Conservation (phyloP, 805 yeast genomes). For the Grigorovia transvaalensis region DNA sequence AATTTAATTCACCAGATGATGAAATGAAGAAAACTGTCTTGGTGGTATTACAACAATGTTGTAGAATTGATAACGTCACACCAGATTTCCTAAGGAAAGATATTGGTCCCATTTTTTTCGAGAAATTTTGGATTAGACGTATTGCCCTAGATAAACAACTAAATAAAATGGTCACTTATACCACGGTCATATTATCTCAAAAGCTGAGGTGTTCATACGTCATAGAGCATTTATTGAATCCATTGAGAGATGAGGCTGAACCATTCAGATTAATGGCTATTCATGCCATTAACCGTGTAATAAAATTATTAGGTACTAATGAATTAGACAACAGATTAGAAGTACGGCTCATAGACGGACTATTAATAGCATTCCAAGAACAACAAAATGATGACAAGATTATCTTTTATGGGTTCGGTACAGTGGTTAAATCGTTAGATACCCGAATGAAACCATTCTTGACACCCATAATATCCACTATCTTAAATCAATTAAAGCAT, state of each 20-base stretch:
- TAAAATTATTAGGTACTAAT: conserved; percentile 39
- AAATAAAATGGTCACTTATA: conserved; percentile 53
- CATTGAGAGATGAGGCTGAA: conserved; percentile 75
- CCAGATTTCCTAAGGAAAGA: conserved; percentile 39
- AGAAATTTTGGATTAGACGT: conserved; percentile 73
- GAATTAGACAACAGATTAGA: conserved; percentile 58
- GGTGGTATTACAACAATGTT: conserved; percentile 55
- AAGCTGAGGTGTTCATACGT: conserved; percentile 57
- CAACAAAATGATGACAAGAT: conserved; percentile 49
- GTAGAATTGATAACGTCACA: conserved; percentile 49
- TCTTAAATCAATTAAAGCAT: conserved; percentile 63
- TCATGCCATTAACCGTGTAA: conserved; percentile 52
- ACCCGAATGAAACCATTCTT: conserved; percentile 58
- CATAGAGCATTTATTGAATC: conserved; percentile 44
- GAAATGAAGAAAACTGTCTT: conserved; percentile 74
- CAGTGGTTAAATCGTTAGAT: conserved; percentile 53
- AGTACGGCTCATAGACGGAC: conserved; percentile 64
- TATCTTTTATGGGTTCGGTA: conserved; percentile 53
- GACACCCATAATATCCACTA: conserved; percentile 58
- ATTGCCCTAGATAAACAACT: conserved; percentile 57
- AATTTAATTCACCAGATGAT: conserved; percentile 74
- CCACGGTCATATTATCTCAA: conserved; percentile 56
- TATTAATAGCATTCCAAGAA: conserved; percentile 71
- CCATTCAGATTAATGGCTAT: conserved; percentile 69
- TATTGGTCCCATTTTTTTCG: conserved; percentile 52